Evolutionary conservation across 805 yeast species (phyloP), one percentile per base, ranked within the genome.

Genomic region (Pichia pseudocactophila): DNA sequence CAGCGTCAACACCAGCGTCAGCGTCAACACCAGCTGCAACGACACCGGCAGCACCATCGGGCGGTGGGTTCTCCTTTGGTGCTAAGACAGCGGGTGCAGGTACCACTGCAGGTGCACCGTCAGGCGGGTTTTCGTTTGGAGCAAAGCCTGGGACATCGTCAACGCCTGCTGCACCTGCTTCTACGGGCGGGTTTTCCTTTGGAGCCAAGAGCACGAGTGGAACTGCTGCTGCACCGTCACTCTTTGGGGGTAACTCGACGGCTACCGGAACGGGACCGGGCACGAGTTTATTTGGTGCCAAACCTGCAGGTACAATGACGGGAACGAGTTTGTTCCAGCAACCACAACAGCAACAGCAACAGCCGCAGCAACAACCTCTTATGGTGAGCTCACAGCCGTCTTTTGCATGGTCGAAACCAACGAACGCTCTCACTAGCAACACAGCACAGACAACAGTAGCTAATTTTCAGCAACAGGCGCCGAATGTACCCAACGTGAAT

Each of bases 251-350:
- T 8, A 22, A 22, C 8, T 22, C 25, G 8, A 22, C 25, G 5
- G 25, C 25, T 6, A 22, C 25, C 7, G 25, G 25, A 22, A 22
- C 25, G 25, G 25, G 25, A 6, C 5, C 25, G 8, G 25, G 25
- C 8, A 22, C 25, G 8, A 22, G 25, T 22, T 8, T 22, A 6
- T 22, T 28, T 28, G 31, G 31, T 13, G 11, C 31, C 31, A 22
- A 22, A 22, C 25, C 25, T 6, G 39, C 47, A 30, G 39, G 44
- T 26, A 36, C 48, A 37, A 33, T 18, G 42, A 26, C 39, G 8
- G 39, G 45, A 20, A 31, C 46, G 8, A 42, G 34, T 34, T 50
- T 51, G 28, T 51, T 51, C 52, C 43, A 27, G 20, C 39, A 41
- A 36, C 47, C 37, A 25, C 47, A 41, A 27, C 50, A 48, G 39